These are phyloP conservation scores for Trypanosoma conorhini DNA, from an alignment of 208 protist genomes.

Conservation along the genomic window DNA sequence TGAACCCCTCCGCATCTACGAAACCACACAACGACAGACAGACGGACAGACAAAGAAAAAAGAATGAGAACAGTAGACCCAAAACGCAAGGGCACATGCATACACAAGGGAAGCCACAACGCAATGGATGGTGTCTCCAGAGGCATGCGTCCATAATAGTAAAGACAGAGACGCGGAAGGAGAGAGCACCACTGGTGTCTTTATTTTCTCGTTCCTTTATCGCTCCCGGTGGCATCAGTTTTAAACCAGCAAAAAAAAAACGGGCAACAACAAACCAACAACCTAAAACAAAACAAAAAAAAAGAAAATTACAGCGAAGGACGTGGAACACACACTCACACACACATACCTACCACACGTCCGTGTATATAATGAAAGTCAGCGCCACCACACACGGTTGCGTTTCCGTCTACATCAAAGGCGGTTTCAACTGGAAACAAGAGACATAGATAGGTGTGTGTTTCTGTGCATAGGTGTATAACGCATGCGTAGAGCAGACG, in stretches of 20 bases:
- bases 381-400: neutral
- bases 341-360: neutral
- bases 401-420: neutral
- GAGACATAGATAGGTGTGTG: conserved; percentile 12
- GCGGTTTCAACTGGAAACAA: neutral
- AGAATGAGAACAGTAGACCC: conserved; percentile 2
- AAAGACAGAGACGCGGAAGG: neutral
- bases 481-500: neutral
- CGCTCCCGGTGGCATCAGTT: neutral
- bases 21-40: conserved; percentile 11
- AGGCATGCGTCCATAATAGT: neutral
- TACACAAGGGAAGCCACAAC: neutral
- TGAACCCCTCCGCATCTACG: conserved; percentile 10
- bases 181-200: neutral
- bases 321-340: neutral
- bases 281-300: conserved; percentile 2
- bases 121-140: neutral
- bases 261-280: neutral
- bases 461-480: neutral
- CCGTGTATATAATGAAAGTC: neutral
- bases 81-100: neutral
- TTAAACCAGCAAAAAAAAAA: neutral
- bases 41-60: conserved; percentile 9
- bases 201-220: neutral
- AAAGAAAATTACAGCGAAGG: neutral